Percentiles rank a stretch among this genome's conserved stretches.
Conservation (phyloP, 2,329 filamentous ascomycete species). For the Paramyrothecium roridum region DNA sequence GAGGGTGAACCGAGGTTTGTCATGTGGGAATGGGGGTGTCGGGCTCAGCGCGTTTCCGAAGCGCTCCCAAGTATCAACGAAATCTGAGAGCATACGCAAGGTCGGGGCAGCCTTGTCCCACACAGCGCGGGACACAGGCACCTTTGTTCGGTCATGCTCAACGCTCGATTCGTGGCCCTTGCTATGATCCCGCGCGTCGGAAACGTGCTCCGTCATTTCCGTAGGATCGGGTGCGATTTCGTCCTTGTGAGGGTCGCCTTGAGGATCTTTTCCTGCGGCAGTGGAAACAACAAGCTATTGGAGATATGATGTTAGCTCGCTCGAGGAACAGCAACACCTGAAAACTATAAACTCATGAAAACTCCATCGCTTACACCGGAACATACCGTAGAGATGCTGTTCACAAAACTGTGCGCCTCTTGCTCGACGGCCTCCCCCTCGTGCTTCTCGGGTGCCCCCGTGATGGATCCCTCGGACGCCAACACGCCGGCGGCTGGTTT, state of each 20-base stretch:
- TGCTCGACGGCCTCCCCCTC: constrained; percentile 81
- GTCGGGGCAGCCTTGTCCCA: constrained; percentile 72
- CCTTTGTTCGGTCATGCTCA: constrained; percentile 69
- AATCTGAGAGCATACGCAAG: constrained; percentile 56
- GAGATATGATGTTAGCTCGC: neutral
- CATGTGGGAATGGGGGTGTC: constrained; percentile 57
- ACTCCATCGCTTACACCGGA: constrained; percentile 20
- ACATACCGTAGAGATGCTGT: constrained; percentile 52
- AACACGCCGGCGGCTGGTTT: constrained; percentile 74
- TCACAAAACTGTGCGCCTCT: constrained; percentile 78
- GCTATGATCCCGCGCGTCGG: constrained; percentile 37
- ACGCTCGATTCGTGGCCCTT: constrained; percentile 40
- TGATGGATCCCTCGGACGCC: constrained; percentile 72
- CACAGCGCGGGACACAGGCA: constrained; percentile 72
- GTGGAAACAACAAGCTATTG: constrained; percentile 66
- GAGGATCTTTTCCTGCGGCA: constrained; percentile 73
- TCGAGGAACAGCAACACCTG: neutral
- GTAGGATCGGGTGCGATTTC: constrained; percentile 51
- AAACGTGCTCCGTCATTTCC: constrained; percentile 30
- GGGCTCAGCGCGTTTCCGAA: constrained; percentile 58
- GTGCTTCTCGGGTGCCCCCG: constrained; percentile 78
- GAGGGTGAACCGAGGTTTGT: constrained; percentile 51
- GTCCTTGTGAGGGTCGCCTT: constrained; percentile 55
- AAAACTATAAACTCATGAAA: neutral
- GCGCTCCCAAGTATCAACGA: constrained; percentile 48